Base-by-base conservation (phyloP, 208 protist genomes). In the Trichomonas gallinae region DNA sequence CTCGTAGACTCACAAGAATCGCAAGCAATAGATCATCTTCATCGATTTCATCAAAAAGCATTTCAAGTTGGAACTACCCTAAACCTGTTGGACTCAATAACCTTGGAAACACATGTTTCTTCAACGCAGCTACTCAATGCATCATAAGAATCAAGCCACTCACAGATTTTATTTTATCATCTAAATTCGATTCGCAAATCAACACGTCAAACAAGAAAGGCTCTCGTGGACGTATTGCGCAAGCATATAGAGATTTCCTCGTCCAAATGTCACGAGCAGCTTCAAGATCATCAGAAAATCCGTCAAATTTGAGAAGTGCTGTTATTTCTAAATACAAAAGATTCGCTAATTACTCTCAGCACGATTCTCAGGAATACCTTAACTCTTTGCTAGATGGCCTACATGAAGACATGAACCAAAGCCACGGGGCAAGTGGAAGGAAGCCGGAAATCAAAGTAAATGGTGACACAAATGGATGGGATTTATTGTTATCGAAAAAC, bases 31-130 rank as follows among this genome's bases (percentile, higher is more conserved):
- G 1, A 44, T 42, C 36, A 87, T 26, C 17, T 87, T 44, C 36
- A 13, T 44, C 23, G n/a, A 82, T 82, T 87, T 8, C 8, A 42
- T 10, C 10, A 42, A 13, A 44, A 87, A 21, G 8, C 49, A 15
- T 8, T 58, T 15, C 49, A 58, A 21, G 11, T 21, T 21, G 15
- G 15, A 21, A 44, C 17, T 87, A 17, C 17, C 81, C 81, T 15
- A 87, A 87, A 34, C 21, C 81, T n/a, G 96, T 97, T 89, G 98
- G 98, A 0, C 97, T 99, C 21, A 34, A 97, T 63, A 99, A 99
- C 97, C 97, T 99, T 8, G 98, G 99, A 89, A 99, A 99, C 97
- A 99, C 99, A 72, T 99, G 99, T 97, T 99, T 99, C 97, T 99
- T 99, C 97, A 99, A 99, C 98, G 97, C 98, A 0, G 98, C 98